Percentiles rank a stretch among this genome's conserved stretches.
phyloP scores from a whole-genome alignment of 176 grass and related monocot species.

The Tillandsia leiboldiana region DNA sequence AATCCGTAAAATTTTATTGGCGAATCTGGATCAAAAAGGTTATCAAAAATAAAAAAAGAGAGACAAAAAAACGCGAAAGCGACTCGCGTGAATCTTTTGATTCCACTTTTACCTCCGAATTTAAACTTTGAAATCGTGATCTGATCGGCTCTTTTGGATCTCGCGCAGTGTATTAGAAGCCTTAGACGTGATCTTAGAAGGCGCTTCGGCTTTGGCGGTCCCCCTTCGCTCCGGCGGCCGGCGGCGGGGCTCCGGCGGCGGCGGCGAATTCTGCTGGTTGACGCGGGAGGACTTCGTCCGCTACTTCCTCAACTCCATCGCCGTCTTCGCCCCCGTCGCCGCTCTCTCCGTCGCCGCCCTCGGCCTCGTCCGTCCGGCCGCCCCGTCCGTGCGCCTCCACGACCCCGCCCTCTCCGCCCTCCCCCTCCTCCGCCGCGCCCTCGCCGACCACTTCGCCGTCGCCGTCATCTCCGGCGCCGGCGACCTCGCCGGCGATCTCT shows the following conservation, averaged over 20 bases:
- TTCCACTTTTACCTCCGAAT: not conserved
- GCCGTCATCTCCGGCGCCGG: conserved; percentile 46
- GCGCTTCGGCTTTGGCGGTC: conserved; percentile 54
- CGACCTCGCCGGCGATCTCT: conserved; percentile 61
- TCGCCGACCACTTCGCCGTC: conserved; percentile 37
- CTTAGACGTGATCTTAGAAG: conserved; percentile 58
- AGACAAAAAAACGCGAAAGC: too few species aligned
- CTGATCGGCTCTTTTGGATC: not conserved
- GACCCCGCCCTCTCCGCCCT: conserved; percentile 53
- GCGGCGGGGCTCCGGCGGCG: conserved; percentile 31
- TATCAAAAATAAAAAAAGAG: too few species aligned
- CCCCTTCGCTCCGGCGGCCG: conserved; percentile 34
- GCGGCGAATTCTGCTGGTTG: conserved; percentile 65
- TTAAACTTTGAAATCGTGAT: not conserved
- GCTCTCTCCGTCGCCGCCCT: conserved; percentile 54
- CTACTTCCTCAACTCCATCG: conserved; percentile 74
- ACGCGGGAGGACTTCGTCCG: conserved; percentile 79
- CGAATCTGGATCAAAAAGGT: too few species aligned
- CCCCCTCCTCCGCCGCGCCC: conserved; percentile 45
- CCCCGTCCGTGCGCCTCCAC: conserved; percentile 39
- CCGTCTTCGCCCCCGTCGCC: conserved; percentile 55
- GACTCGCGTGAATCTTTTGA: too few species aligned
- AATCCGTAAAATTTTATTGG: too few species aligned
- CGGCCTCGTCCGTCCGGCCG: conserved; percentile 43
- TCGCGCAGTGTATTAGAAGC: conserved; percentile 62